Conservation (phyloP, 768 basidiomycete genomes). For the Kondoa subrosea region DNA sequence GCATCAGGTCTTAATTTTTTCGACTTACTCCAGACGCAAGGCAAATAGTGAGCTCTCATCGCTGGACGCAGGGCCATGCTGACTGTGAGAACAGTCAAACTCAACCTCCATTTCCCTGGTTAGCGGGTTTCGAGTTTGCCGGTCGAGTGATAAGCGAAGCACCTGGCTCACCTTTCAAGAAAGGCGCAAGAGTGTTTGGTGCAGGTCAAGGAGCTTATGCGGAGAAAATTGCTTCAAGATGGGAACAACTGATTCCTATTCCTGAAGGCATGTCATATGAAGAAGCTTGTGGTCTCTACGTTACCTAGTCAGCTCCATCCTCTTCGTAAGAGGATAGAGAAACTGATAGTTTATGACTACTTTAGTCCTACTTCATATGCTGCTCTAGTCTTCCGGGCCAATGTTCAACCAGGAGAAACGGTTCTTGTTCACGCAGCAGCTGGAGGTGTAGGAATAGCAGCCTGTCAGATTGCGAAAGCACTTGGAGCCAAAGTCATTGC, state of each 20-base stretch:
- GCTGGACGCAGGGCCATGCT: background rate
- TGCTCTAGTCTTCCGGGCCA: slow-evolving; percentile 66
- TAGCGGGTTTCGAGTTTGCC: slow-evolving; percentile 40
- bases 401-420: slow-evolving; percentile 51
- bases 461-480: slow-evolving; percentile 83
- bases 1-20: background rate
- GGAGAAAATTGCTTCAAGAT: slow-evolving; percentile 47
- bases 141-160: slow-evolving; percentile 62
- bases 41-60: background rate
- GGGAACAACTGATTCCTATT: slow-evolving; percentile 43
- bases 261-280: slow-evolving; percentile 64
- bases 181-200: slow-evolving; percentile 71
- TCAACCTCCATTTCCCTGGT: slow-evolving; percentile 3
- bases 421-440: slow-evolving; percentile 79
- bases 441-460: slow-evolving; percentile 34
- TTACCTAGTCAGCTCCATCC: slow-evolving; percentile 41
- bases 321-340: background rate
- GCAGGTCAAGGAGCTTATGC: slow-evolving; percentile 60
- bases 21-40: slow-evolving; percentile 8
- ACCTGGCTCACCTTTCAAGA: slow-evolving; percentile 54
- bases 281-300: slow-evolving; percentile 64
- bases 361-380: slow-evolving; percentile 74
- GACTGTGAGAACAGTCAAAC: slow-evolving; percentile 2
- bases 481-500: slow-evolving; percentile 90
- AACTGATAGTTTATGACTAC: slow-evolving; percentile 21